Evolutionary conservation across 331 rosid species (phyloP).

Genomic region (Acacia pycnantha): DNA sequence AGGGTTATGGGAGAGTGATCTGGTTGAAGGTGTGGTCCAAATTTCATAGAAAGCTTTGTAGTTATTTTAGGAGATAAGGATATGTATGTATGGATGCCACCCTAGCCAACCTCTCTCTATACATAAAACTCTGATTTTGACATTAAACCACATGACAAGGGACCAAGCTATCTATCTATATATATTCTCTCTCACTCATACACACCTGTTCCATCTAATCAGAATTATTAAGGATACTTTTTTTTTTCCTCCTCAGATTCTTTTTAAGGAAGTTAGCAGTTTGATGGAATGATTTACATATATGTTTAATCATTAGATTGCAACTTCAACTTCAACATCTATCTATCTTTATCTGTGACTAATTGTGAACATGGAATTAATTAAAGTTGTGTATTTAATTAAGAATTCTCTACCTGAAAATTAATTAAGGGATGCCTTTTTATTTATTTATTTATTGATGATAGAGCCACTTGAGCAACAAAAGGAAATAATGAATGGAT

Average conservation of each 20-base stretch:
- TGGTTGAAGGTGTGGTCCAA: conserved; percentile 30
- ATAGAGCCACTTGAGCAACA: conserved; percentile 9
- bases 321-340: not conserved
- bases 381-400: not conserved
- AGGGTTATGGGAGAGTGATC: not conserved
- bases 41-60: conserved; percentile 6
- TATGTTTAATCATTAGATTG: not conserved
- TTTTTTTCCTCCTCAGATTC: not conserved
- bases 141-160: conserved; percentile 13
- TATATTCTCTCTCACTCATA: not conserved
- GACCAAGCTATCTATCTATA: not conserved
- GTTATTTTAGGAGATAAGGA: conserved; percentile 29
- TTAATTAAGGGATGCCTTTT: no score
- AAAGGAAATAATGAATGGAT: not conserved
- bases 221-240: not conserved
- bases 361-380: not conserved
- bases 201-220: not conserved
- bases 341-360: not conserved
- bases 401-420: not conserved
- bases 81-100: conserved; percentile 29
- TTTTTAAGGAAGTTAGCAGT: not conserved
- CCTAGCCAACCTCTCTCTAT: conserved; percentile 16
- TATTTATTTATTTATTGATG: not conserved
- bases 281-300: not conserved
- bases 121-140: conserved; percentile 31